Evolutionary conservation across 140 eudicot genomes (phyloP).

Genomic region (Anethum foeniculum): DNA sequence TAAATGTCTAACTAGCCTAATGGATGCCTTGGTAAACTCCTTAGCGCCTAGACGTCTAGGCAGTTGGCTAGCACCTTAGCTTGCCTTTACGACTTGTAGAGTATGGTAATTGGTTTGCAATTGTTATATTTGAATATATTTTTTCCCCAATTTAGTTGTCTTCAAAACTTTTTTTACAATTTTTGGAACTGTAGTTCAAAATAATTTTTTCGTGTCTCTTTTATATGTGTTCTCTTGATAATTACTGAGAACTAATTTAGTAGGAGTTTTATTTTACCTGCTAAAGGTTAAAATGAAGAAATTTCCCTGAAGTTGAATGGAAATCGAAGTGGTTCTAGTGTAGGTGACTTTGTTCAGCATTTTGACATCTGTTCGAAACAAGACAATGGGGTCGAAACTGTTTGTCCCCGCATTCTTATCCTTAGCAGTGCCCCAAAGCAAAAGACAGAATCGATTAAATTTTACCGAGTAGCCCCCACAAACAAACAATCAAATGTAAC

Average conservation of each 20-base stretch:
- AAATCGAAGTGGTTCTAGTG: neutral
- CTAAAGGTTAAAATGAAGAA: neutral
- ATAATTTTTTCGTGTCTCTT: neutral
- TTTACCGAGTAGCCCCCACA: conserved; percentile 2
- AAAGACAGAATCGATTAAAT: conserved; percentile 10
- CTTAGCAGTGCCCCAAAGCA: conserved; percentile 3
- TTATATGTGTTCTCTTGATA: neutral
- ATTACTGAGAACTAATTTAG: neutral
- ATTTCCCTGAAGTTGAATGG: neutral
- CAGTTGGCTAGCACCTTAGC: neutral
- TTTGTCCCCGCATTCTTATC: conserved; percentile 8
- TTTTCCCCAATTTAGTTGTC: neutral
- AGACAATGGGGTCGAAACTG: conserved; percentile 11
- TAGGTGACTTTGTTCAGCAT: conserved; percentile 2
- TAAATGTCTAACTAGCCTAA: neutral
- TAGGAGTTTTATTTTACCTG: neutral
- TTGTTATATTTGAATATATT: neutral
- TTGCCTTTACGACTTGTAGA: neutral
- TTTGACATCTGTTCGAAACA: neutral
- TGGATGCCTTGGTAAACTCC: neutral
- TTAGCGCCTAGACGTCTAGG: neutral
- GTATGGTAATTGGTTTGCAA: neutral
- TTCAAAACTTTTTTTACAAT: neutral
- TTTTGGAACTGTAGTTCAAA: neutral
- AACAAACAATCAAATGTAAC: conserved; percentile 8